phyloP scores from a whole-genome alignment of 345 rosid genomes.

The Salix udensis region DNA sequence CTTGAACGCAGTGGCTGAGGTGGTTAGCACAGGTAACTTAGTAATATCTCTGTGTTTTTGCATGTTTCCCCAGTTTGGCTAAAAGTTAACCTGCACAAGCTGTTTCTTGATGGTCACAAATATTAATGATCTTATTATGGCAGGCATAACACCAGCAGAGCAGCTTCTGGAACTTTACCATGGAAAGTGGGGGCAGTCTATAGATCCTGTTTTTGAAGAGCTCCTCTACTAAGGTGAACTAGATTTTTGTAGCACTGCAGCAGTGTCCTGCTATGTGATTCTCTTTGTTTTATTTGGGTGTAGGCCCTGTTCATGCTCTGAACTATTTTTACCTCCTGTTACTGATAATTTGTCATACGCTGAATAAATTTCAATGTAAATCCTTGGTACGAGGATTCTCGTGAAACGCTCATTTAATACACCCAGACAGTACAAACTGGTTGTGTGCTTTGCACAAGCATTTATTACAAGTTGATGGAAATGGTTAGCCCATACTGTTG shows the following conservation, averaged over 20 bases:
- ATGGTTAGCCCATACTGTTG: neutral
- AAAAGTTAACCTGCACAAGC: neutral
- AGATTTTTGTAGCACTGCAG: conserved; percentile 10
- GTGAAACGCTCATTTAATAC: neutral
- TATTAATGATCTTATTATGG: conserved; percentile 8
- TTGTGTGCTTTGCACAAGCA: neutral
- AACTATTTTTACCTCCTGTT: neutral
- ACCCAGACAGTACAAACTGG: neutral
- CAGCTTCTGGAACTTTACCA: conserved; percentile 75
- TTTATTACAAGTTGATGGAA: no score
- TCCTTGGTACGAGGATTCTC: conserved; percentile 15
- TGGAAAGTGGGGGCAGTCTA: conserved; percentile 75
- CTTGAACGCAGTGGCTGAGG: conserved; percentile 75
- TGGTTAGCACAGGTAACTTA: conserved; percentile 78
- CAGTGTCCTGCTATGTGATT: neutral
- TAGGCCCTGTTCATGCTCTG: conserved; percentile 3
- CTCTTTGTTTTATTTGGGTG: neutral
- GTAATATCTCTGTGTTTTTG: neutral
- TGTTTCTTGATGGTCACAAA: neutral
- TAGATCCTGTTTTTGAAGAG: conserved; percentile 80
- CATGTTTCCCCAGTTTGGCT: neutral
- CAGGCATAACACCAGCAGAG: conserved; percentile 90
- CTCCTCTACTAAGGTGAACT: conserved; percentile 42
- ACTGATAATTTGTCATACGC: neutral
- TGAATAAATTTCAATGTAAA: conserved; percentile 22